phyloP scores from a whole-genome alignment of 805 yeast species.

The Metschnikowia similis region DNA sequence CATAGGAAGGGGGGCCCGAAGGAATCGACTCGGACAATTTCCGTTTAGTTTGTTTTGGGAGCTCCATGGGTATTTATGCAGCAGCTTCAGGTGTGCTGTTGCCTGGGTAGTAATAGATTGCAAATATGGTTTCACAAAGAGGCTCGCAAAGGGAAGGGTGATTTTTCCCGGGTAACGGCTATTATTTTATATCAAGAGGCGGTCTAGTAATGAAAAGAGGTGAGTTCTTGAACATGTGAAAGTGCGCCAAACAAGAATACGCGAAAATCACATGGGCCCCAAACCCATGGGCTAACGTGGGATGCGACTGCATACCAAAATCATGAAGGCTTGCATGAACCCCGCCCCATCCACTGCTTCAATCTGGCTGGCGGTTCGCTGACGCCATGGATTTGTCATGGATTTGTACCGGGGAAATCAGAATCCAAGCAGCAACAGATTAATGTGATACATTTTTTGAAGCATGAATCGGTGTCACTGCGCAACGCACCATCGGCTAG shows the following conservation, averaged over 20 bases:
- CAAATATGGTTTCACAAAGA: neutral
- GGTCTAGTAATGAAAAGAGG: neutral
- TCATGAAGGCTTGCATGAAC: neutral
- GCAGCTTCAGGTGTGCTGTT: neutral
- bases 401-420: neutral
- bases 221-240: neutral
- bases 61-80: conserved; percentile 4
- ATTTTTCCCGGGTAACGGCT: neutral
- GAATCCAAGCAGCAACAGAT: neutral
- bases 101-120: neutral
- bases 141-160: no score
- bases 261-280: conserved; percentile 4
- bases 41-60: conserved; percentile 10
- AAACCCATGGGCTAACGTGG: neutral
- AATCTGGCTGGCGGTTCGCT: neutral
- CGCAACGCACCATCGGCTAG: neutral
- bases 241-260: conserved; percentile 2
- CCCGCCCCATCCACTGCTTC: neutral
- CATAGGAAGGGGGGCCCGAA: conserved; percentile 4
- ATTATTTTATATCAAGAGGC: neutral
- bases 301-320: neutral
- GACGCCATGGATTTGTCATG: neutral
- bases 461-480: no score
- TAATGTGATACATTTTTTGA: no score
- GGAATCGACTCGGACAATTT: conserved; percentile 9